Conservation (phyloP, 441 rosid genomes). For the Adansonia grandidieri region DNA sequence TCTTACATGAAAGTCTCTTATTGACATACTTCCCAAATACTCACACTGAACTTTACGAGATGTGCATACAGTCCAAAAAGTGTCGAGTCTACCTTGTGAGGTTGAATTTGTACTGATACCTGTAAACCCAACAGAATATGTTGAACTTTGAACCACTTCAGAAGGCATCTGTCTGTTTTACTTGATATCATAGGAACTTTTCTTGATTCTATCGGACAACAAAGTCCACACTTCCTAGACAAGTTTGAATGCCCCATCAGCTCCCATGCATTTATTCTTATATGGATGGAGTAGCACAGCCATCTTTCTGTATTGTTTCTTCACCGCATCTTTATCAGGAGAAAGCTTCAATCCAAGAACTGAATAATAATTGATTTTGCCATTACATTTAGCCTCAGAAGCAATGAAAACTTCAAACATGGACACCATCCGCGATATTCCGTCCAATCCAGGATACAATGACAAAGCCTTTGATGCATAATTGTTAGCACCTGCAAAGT, state of each 20-base stretch:
- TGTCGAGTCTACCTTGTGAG: conserved; percentile 72
- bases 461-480: conserved; percentile 80
- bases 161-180: conserved; percentile 59
- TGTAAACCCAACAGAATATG: conserved; percentile 52
- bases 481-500: conserved; percentile 72
- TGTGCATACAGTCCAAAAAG: conserved; percentile 98
- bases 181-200: conserved; percentile 70
- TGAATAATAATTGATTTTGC: conserved; percentile 76
- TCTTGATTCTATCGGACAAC: conserved; percentile 71
- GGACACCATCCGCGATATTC: conserved; percentile 86
- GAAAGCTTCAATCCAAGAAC: conserved; percentile 90
- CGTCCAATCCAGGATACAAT: conserved; percentile 80
- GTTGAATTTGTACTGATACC: conserved; percentile 54
- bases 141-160: conserved; percentile 57
- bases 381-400: conserved; percentile 64
- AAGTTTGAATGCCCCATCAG: conserved; percentile 86
- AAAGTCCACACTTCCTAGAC: conserved; percentile 93
- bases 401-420: conserved; percentile 86
- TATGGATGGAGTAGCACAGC: conserved; percentile 96
- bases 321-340: conserved; percentile 77
- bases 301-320: conserved; percentile 89
- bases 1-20: conserved; percentile 96
- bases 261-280: conserved; percentile 90
- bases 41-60: conserved; percentile 98
- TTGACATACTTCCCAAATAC: conserved; percentile 92